Conservation (phyloP, 106 monocot species). For the Iris macrosiphon region DNA sequence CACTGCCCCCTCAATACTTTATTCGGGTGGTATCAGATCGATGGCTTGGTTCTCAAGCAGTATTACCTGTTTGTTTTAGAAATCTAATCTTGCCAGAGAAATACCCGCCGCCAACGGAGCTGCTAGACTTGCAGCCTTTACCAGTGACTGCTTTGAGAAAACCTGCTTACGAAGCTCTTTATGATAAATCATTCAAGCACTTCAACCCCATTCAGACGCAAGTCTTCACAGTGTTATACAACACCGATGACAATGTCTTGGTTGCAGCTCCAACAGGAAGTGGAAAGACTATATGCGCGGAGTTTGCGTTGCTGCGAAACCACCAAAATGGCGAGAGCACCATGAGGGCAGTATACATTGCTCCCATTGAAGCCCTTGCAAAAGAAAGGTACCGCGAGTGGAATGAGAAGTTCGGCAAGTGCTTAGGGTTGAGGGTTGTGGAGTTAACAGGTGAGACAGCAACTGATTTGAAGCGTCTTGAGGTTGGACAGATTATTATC, state of each 20-base stretch:
- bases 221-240: slow-evolving; percentile 83
- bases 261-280: slow-evolving; percentile 93
- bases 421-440: slow-evolving; percentile 4
- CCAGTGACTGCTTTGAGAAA: slow-evolving; percentile 80
- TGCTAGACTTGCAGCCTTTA: slow-evolving; percentile 81
- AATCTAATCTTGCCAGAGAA: slow-evolving; percentile 88
- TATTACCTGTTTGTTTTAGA: slow-evolving; percentile 77
- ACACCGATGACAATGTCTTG: slow-evolving; percentile 81
- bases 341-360: too few relatives aligned
- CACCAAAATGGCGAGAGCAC: slow-evolving; percentile 58
- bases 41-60: slow-evolving; percentile 88
- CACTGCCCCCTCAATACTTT: slow-evolving; percentile 84
- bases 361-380: slow-evolving; percentile 89
- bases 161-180: slow-evolving; percentile 70
- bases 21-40: slow-evolving; percentile 79
- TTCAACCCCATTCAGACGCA: slow-evolving; percentile 96
- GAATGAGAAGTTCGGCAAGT: slow-evolving; percentile 65
- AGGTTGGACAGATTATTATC: slow-evolving; percentile 72
- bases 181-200: slow-evolving; percentile 80
- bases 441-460: slow-evolving; percentile 38
- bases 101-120: slow-evolving; percentile 77
- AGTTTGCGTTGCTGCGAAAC: slow-evolving; percentile 80
- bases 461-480: slow-evolving; percentile 74
- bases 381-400: slow-evolving; percentile 80
- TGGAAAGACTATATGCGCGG: slow-evolving; percentile 96